Evolutionary conservation across 75 land plant species (phyloP), one percentile per base, ranked within the genome.

Genomic region (Sequoia sempervirens): DNA sequence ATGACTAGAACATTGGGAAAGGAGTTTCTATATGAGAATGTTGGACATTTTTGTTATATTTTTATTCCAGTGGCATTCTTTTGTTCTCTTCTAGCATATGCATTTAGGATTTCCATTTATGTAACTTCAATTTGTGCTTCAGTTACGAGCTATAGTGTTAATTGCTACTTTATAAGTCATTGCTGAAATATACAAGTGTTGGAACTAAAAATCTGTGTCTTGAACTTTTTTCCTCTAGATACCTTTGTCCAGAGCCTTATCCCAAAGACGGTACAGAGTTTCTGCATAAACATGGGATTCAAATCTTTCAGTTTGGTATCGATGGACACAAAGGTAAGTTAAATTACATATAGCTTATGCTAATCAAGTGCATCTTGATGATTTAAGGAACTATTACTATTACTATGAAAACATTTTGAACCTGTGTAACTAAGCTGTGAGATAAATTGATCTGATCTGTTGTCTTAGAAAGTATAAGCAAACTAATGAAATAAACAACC

Each of bases 191-290:
- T 78, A 26, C 15, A 43, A 78, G 45, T 45, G 1, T 78, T 41
- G 47, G 28, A 45, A 78, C 50, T 78, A 52, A 45, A 20, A 45
- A 2, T 78, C 45, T 75, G 2, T 30, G 30, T 78, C 30, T 26
- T 45, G 14, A n/a, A 78, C 50, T 78, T 41, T 70, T 30, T 53
- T 37, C 34, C 4, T 86, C 83, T 80, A 97, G 99, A 64, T 97
- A 89, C 73, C 89, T 97, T 40, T 97, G 99, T 84, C 94, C 94
- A 6, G 99, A 97, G 87, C 93, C 96, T 8, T 97, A 97, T 79
- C 96, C 99, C 28, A 93, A 93, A 50, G 70, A 87, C 9, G 90
- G 91, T 46, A 81, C 41, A 47, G 93, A 89, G 83, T 97, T 97
- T 53, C 81, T 97, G 53, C 84, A 85, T 74, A 75, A 90, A 20